These are phyloP conservation scores for Kitagawia praeruptora DNA, from an alignment of 129 eudicot species.

Conservation along the genomic window DNA sequence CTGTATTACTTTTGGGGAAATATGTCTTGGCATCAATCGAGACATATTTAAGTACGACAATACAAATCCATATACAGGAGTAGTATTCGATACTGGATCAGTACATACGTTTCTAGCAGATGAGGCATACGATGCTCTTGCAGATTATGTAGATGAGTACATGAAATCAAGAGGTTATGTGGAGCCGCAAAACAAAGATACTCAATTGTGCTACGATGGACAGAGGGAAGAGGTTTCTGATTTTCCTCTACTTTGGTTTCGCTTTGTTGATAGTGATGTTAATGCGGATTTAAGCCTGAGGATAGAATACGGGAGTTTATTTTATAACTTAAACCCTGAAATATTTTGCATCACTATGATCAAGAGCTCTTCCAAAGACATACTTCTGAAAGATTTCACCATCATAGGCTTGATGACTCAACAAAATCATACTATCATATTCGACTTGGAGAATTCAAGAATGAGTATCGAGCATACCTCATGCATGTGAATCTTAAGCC, in stretches of 20 bases:
- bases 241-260: not conserved
- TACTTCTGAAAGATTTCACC: not conserved
- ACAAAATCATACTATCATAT: not conserved
- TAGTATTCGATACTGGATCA: not conserved
- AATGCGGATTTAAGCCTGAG: not conserved
- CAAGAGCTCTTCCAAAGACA: not conserved
- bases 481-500: not conserved
- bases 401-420: not conserved
- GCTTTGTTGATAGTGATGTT: not conserved
- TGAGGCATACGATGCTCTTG: not conserved
- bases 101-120: not conserved
- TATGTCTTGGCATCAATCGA: not conserved
- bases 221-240: not conserved
- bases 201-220: not conserved
- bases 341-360: not conserved
- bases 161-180: not conserved
- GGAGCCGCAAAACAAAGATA: not conserved
- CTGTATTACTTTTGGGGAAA: not conserved
- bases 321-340: not conserved
- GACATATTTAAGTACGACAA: not conserved
- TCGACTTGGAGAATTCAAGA: not conserved
- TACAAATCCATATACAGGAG: not conserved
- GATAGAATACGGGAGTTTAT: not conserved
- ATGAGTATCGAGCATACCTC: not conserved
- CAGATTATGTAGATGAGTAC: not conserved